Base-by-base conservation (phyloP, 2,329 filamentous ascomycete genomes). In the Epichloe festucae region DNA sequence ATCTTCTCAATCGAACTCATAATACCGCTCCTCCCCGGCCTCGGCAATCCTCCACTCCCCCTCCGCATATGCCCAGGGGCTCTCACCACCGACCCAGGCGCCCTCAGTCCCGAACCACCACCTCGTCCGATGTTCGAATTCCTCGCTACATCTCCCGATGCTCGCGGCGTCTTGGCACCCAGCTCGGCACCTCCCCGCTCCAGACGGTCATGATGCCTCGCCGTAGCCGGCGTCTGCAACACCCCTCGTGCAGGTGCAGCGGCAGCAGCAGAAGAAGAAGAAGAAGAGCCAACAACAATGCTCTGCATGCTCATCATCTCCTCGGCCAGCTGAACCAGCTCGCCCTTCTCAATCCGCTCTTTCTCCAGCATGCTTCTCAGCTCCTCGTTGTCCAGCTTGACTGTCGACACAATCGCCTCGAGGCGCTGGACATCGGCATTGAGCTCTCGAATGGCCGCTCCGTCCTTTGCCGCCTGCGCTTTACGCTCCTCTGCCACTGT, bases 1-100 rank as follows among this genome's bases (percentile, higher is more conserved):
- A 94, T 94, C 68, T 84, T 81, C 73, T 94, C 88, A 65, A 94
- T 93, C 17, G 85, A 89, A 59, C 77, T 85, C 83, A 94, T 84
- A 62, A 93, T 85, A 52, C 85, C 82, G 62, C 84, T 87, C 60
- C 87, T 58, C 35, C 73, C 73, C 14, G 76, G 77, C 54, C 76
- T 68, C 40, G 75, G 71, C 50, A 78, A 60, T 8, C 70, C 73
- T 40, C 69, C 70, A 56, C 53, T 66, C 52, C 71, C 73, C 64
- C 68, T 72, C 44, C 69, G 70, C 50, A 74, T 63, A 57, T 75
- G 73, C 53, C 74, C 71, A 34, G 67, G 63, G 11, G 65, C 61
- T 3, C 68, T 60, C 4, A 73, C 67, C 3, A 71, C 73, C 8
- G 73, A 73, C 5, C 72, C 75, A 0, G 85, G 84, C 5, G 82